Conservation (phyloP, 495 filamentous ascomycete genomes). For the Talaromyces stipitatus region DNA sequence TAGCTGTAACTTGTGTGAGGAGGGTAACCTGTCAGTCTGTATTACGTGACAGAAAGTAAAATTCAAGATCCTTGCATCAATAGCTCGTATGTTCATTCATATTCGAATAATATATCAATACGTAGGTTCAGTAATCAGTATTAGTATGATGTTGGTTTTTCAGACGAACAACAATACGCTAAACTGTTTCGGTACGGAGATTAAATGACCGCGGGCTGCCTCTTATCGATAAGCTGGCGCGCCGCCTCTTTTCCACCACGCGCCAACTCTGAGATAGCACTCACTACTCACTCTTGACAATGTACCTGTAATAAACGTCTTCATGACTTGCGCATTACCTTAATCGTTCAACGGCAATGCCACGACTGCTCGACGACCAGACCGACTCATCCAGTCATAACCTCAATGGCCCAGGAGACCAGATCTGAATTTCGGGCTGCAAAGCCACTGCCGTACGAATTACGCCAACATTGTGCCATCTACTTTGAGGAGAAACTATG, state of each 20-base stretch:
- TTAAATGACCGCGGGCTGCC: background rate
- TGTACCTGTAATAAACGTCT: background rate
- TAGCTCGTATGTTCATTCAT: too few relatives aligned
- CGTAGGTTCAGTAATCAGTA: too few relatives aligned
- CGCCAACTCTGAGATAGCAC: background rate
- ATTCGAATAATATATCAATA: too few relatives aligned
- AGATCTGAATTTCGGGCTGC: slow-evolving; percentile 40
- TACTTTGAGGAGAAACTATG: slow-evolving; percentile 73
- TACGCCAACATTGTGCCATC: slow-evolving; percentile 58
- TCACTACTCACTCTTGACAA: background rate
- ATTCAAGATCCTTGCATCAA: too few relatives aligned
- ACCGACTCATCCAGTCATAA: slow-evolving; percentile 8
- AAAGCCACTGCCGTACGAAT: slow-evolving; percentile 48
- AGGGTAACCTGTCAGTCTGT: too few relatives aligned
- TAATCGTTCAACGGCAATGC: background rate
- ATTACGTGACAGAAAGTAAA: too few relatives aligned
- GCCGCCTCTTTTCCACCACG: background rate
- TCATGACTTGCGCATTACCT: background rate
- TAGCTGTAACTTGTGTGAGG: too few relatives aligned
- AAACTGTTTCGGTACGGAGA: too few relatives aligned
- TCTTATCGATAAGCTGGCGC: background rate
- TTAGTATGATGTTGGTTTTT: too few relatives aligned
- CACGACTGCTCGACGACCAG: background rate
- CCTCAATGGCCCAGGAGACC: slow-evolving; percentile 11
- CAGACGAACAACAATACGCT: too few relatives aligned